Evolutionary conservation across 306 rosid species (phyloP), one percentile per base, ranked within the genome.

Genomic region (Geum urbanum): DNA sequence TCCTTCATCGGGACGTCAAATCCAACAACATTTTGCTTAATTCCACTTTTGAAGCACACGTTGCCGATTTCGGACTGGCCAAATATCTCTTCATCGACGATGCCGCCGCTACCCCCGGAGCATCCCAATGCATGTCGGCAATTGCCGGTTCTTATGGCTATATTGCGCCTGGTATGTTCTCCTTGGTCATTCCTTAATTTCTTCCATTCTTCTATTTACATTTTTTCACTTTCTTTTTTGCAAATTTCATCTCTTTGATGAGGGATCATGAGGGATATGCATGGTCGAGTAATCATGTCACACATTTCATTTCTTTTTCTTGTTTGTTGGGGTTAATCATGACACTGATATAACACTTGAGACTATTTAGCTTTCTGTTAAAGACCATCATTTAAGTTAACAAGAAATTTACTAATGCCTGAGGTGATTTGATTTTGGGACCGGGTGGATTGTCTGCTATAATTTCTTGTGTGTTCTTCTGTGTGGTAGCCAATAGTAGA

Each of bases 61-160:
- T 89, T 0, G 97, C 97, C 0, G 97, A 91, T 75, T 91, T 91
- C 46, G 97, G 97, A 0, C 88, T 91, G 4, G 97, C 97, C 18
- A 89, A 91, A 81, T 91, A 27, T 27, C 32, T 79, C 90, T 81
- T 91, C 85, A 27, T 85, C 2, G 91, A 84, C 41, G 84, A 89
- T 27, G 32, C 32, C 32, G 32, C 32, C 32, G 32, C 32, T 27
- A 2, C 32, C 6, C 83, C 89, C 4, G 94, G 87, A n/a, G 83
- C 87, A 13, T 87, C 97, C 0, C 84, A 89, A 74, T 89, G 88
- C 75, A 91, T 91, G 97, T 91, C 97, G 35, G 87, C 96, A 1
- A 78, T 91, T 73, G 96, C 96, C 19, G 97, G 97, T 7, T 91
- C 97, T 1, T 91, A 91, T 24, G 97, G 97, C 72, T 91, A 91